A percentile compares a stretch with the other conserved stretches of the same genome.
phyloP scores from a whole-genome alignment of 495 filamentous ascomycete species.

The Durotheca rogersii region DNA sequence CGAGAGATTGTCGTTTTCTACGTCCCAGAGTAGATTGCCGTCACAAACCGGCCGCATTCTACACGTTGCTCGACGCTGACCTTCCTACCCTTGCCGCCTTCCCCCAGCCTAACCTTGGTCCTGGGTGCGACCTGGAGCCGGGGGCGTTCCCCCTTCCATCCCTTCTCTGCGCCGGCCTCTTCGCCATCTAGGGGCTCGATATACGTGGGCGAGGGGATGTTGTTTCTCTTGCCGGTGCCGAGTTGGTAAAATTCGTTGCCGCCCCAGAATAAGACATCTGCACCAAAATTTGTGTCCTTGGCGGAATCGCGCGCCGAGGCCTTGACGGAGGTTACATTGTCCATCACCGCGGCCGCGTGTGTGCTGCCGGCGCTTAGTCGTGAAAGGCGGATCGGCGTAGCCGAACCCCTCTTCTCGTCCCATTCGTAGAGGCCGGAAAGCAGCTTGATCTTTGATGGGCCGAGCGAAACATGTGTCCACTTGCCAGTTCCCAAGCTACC shows the following conservation, averaged over 20 bases:
- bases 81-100: conserved; percentile 62
- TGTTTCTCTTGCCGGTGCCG: conserved; percentile 85
- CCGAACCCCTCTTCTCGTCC: conserved; percentile 65
- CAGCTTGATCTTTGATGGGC: conserved; percentile 77
- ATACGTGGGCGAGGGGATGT: conserved; percentile 69
- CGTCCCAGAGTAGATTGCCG: conserved; percentile 69
- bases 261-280: conserved; percentile 89
- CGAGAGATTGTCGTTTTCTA: conserved; percentile 27
- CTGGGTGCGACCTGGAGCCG: conserved; percentile 84
- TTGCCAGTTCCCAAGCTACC: conserved; percentile 81
- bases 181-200: conserved; percentile 71
- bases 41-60: conserved; percentile 81
- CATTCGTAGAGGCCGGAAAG: conserved; percentile 83
- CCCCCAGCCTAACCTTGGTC: conserved; percentile 63
- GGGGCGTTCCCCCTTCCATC: conserved; percentile 60
- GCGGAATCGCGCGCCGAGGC: conserved; percentile 50
- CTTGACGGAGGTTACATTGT: conserved; percentile 68
- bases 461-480: conserved; percentile 84
- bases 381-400: conserved; percentile 75
- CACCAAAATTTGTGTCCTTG: conserved; percentile 76
- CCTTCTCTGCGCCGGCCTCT: conserved; percentile 47
- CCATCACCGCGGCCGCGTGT: conserved; percentile 77
- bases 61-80: conserved; percentile 83
- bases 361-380: conserved; percentile 71
- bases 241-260: conserved; percentile 92